Percentiles rank a stretch among this genome's conserved stretches.
Conservation (phyloP, 2,329 filamentous ascomycete species). For the Ustulina deusta region DNA sequence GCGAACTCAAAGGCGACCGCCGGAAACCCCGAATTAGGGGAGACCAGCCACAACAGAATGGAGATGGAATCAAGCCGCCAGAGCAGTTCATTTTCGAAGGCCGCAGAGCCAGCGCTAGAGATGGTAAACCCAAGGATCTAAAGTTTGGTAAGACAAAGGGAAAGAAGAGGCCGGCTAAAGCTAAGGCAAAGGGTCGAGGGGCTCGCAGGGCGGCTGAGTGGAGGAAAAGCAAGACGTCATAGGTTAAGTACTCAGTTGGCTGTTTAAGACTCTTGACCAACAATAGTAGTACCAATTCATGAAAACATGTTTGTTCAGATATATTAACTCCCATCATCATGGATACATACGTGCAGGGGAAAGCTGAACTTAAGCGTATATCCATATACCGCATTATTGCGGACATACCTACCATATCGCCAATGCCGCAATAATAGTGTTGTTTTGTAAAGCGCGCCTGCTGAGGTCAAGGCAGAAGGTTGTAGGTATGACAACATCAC, state of each 20-base stretch:
- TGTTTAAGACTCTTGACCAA: constrained; percentile 7
- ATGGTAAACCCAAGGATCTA: constrained; percentile 72
- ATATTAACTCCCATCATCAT: not conserved
- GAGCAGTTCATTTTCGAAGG: constrained; percentile 86
- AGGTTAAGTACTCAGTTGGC: constrained; percentile 15
- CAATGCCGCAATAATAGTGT: not conserved
- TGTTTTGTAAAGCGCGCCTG: not conserved
- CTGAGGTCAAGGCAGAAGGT: not conserved
- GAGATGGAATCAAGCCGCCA: constrained; percentile 64
- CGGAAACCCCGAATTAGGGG: constrained; percentile 44
- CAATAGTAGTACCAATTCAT: constrained; percentile 23
- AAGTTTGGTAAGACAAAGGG: constrained; percentile 67
- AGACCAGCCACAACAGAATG: constrained; percentile 26
- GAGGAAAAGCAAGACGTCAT: constrained; percentile 49
- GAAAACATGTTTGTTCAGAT: not conserved
- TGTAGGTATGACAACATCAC: not conserved
- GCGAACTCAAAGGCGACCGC: constrained; percentile 49
- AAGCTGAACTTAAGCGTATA: not conserved
- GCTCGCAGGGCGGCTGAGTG: constrained; percentile 51
- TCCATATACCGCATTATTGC: not conserved
- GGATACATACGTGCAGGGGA: not conserved
- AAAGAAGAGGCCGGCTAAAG: constrained; percentile 58
- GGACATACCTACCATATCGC: not conserved
- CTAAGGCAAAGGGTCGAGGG: constrained; percentile 48
- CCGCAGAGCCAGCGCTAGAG: constrained; percentile 75